Base-by-base conservation (phyloP, 257 asterid genomes). In the Parsonsia alboflavescens region DNA sequence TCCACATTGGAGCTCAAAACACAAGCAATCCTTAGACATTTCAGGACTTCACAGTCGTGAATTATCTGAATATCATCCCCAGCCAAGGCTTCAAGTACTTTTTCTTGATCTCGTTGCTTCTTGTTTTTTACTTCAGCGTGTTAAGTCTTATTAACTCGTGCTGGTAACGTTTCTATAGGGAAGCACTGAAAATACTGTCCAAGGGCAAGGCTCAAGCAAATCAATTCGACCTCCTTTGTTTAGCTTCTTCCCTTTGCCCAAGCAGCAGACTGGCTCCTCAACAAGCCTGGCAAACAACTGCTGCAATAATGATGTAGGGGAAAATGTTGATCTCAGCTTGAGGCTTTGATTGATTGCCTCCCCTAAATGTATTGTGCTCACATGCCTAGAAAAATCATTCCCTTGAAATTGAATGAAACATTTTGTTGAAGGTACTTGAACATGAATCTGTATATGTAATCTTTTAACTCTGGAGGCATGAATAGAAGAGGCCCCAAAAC, bases 301-400 rank as follows among this genome's bases (percentile, higher is more conserved):
- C 56, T 73, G 79, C 63, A 73, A 74, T 12, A 80, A 81, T 42
- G 87, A 81, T 61, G 84, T 70, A 74, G 86, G 82, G 52, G 90
- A 86, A 68, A 79, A 67, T n/a, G 81, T 90, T 74, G 98, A 93
- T 86, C 97, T 90, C 46, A 86, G 79, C 84, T 82, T 92, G 64
- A 92, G 88, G 86, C 87, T 92, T 22, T 92, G 41, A 39, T 17
- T 39, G 13, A 7, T 42, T 42, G 46, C 46, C 46, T 42, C 46
- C 46, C 9, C 46, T 42, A 42, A 42, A 42, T 42, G 7, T 41
- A 28, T 68, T 69, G 28, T 63, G 42, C 11, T 73, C 54, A n/a
- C 53, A 45, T 39, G 39, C 57, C 16, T 36, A 16, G 15, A 17
- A 36, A 19, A 12, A 9, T 50, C 74, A 28, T 19, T 26, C 48